phyloP scores from a whole-genome alignment of 2,329 filamentous ascomycete species.

The Colletotrichum sp. region DNA sequence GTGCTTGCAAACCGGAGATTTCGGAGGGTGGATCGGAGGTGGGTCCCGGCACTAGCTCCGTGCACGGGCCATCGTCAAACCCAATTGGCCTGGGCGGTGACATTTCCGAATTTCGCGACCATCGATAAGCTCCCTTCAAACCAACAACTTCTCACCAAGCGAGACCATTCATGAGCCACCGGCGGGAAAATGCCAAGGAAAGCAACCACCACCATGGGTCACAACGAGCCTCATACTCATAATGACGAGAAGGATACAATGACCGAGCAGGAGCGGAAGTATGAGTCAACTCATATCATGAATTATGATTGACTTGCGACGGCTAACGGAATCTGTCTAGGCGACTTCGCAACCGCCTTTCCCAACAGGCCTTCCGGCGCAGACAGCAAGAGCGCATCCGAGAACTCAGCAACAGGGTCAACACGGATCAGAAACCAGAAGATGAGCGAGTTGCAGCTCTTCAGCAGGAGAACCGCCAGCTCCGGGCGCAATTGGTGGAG shows the following conservation, averaged over 20 bases:
- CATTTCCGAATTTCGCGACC: background rate
- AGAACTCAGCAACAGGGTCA: slow-evolving; percentile 27
- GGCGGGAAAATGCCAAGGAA: background rate
- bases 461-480: slow-evolving; percentile 28
- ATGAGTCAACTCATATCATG: background rate
- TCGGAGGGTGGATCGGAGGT: background rate
- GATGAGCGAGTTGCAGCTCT: slow-evolving; percentile 27
- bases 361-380: slow-evolving; percentile 34
- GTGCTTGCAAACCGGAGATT: background rate
- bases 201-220: background rate
- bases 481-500: slow-evolving; percentile 31
- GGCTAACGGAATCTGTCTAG: slow-evolving; percentile 1
- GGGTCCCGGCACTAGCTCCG: background rate
- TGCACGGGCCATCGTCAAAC: background rate
- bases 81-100: background rate
- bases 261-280: slow-evolving; percentile 8
- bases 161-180: background rate
- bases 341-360: slow-evolving; percentile 35
- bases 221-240: fast-evolving
- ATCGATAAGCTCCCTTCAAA: background rate
- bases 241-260: background rate
- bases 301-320: background rate
- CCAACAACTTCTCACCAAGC: background rate
- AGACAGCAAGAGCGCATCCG: slow-evolving; percentile 31
- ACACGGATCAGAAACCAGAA: slow-evolving; percentile 25